A percentile compares a stretch with the other conserved stretches of the same genome.
Conservation (phyloP, 2,329 filamentous ascomycete species). For the Trichoderma simmonsii region DNA sequence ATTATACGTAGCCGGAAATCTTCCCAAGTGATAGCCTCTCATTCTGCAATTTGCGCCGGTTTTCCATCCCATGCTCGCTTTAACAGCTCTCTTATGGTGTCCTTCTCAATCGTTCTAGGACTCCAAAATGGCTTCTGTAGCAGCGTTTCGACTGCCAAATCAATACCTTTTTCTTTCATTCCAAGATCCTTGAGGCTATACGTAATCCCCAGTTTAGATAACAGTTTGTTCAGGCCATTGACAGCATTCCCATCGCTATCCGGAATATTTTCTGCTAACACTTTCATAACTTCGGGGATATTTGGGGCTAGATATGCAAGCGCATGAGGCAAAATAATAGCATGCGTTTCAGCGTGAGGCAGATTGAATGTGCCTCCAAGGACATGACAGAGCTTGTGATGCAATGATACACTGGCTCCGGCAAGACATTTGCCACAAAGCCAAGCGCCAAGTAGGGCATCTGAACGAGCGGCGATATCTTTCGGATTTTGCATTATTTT, state of each 20-base stretch:
- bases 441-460: constrained; percentile 61
- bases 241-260: constrained; percentile 57
- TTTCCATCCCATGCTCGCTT: constrained; percentile 61
- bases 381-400: constrained; percentile 66
- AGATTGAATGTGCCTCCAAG: constrained; percentile 62
- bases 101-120: constrained; percentile 51
- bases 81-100: constrained; percentile 53
- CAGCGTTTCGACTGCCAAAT: constrained; percentile 57
- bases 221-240: constrained; percentile 53
- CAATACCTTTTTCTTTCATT: constrained; percentile 59
- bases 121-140: constrained; percentile 59
- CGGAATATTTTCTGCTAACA: constrained; percentile 52
- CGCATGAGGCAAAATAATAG: constrained; percentile 60
- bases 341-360: constrained; percentile 64
- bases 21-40: background rate
- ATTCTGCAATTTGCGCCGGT: background rate
- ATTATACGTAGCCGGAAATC: background rate
- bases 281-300: constrained; percentile 50
- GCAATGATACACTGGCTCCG: constrained; percentile 59
- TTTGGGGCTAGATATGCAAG: constrained; percentile 59
- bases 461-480: background rate
- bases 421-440: constrained; percentile 61
- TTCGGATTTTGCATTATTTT: constrained; percentile 45
- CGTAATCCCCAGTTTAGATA: constrained; percentile 52
- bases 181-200: constrained; percentile 52